Percentiles rank a stretch among this genome's conserved stretches.
Evolutionary conservation across 768 basidiomycete species (phyloP).

Genomic region (Kwoniella heveanensis): DNA sequence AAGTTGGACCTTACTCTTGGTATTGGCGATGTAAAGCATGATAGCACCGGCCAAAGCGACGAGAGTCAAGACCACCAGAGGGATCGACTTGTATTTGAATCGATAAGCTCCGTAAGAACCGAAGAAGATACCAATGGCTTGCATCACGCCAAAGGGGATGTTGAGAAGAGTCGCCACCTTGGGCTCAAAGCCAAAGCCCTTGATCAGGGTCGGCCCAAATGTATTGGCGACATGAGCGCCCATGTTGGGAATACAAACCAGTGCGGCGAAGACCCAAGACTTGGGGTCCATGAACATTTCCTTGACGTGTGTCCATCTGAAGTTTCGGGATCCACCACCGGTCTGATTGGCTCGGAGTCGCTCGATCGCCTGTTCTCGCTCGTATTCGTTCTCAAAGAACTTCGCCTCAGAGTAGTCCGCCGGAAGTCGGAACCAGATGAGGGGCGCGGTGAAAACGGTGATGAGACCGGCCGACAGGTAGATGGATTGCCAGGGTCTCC

Average conservation of each 20-base stretch:
- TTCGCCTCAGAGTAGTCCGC: constrained; percentile 28
- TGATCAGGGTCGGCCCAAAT: constrained; percentile 49
- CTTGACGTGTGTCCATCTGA: constrained; percentile 32
- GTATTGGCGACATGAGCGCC: constrained; percentile 27
- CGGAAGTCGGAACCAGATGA: constrained; percentile 35
- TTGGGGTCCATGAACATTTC: constrained; percentile 41
- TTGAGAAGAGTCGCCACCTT: constrained; percentile 59
- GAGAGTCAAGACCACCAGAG: constrained; percentile 20
- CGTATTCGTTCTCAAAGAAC: constrained; percentile 32
- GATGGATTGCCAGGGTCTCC: constrained; percentile 38
- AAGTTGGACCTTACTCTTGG: constrained; percentile 15
- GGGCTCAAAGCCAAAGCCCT: constrained; percentile 48
- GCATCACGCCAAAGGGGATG: constrained; percentile 60
- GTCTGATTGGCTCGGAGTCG: constrained; percentile 39
- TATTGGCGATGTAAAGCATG: constrained; percentile 25
- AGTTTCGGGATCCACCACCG: constrained; percentile 32
- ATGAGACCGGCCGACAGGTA: constrained; percentile 38
- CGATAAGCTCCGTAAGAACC: constrained; percentile 55
- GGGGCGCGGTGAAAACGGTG: constrained; percentile 31
- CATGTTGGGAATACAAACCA: constrained; percentile 25
- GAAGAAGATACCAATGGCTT: constrained; percentile 56
- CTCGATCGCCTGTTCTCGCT: constrained; percentile 30
- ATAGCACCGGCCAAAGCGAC: constrained; percentile 16
- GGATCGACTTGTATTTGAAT: constrained; percentile 29
- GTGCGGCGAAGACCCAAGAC: constrained; percentile 28